Evolutionary conservation across 1,284 basidiomycete genomes (phyloP).

Genomic region (Leccinum pallidistipes): DNA sequence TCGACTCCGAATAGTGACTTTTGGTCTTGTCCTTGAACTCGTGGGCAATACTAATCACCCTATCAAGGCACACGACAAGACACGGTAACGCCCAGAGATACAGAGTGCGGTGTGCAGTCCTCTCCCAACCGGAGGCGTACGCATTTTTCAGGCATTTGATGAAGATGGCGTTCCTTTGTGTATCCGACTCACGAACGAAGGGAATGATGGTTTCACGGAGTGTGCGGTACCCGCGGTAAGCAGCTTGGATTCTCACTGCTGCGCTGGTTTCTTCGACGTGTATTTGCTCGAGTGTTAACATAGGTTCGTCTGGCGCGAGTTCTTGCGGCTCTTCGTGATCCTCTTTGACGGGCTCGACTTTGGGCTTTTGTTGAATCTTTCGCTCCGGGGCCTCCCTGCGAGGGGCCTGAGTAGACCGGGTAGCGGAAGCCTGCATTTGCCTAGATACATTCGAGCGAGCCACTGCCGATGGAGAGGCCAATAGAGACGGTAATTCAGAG

Average conservation of each 20-base stretch:
- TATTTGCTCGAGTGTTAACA: slow-evolving; percentile 14
- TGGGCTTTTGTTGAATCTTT: slow-evolving; percentile 1
- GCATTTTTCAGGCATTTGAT: slow-evolving; percentile 35
- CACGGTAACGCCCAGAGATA: slow-evolving; percentile 53
- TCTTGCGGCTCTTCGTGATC: slow-evolving; percentile 22
- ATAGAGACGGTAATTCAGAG: slow-evolving; percentile 21
- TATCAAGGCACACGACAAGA: slow-evolving; percentile 47
- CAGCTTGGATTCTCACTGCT: slow-evolving; percentile 16
- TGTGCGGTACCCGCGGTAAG: slow-evolving; percentile 28
- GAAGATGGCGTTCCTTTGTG: slow-evolving; percentile 33
- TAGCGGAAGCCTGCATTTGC: slow-evolving; percentile 10
- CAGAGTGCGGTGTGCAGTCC: slow-evolving; percentile 40
- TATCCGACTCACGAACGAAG: slow-evolving; percentile 28
- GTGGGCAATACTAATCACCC: slow-evolving; percentile 29
- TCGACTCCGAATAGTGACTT: slow-evolving; percentile 30
- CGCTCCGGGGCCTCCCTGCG: not conserved
- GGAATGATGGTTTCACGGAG: slow-evolving; percentile 23
- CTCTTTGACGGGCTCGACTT: slow-evolving; percentile 13
- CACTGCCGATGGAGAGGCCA: slow-evolving; percentile 15
- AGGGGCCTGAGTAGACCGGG: slow-evolving; percentile 11
- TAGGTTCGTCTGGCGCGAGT: slow-evolving; percentile 7
- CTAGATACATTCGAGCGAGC: slow-evolving; percentile 12
- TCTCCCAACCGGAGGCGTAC: slow-evolving; percentile 35
- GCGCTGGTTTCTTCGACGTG: slow-evolving; percentile 21
- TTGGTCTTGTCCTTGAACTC: slow-evolving; percentile 38